Evolutionary conservation across 2,329 filamentous ascomycete genomes (phyloP), one percentile per base, ranked within the genome.

Genomic region (Cladophialophora chaetospira): DNA sequence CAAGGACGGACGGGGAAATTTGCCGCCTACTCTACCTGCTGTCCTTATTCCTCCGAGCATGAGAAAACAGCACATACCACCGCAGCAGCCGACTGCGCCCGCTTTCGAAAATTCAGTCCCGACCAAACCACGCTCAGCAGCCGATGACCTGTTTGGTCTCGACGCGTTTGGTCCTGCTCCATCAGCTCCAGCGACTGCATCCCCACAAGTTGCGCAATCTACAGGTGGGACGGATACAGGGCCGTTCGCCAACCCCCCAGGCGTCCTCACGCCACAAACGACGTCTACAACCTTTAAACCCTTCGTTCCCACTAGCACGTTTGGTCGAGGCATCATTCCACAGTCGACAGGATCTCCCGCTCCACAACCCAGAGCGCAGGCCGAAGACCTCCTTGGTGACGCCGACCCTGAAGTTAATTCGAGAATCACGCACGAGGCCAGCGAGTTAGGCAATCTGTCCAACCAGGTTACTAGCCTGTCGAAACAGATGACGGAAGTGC

Each of bases 401-500:
- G 88, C 87, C 63, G 93, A 97, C 63, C 88, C 88, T 1, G 91
- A 96, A 68, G 85, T 92, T 53, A 93, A 87, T 74, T 94, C 88
- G 72, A 95, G 89, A 71, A 78, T 97, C 23, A 94, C 88, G 0
- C 88, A 86, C 63, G 94, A 99, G 69, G 94, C 92, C 2, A 88
- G 89, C 0, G 94, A 99, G 71, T 81, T 99, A 56, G 94, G 92
- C 49, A 97, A 99, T 70, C 80, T 99, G 65, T 97, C 93, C 0
- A 97, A 96, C 71, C 94, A 97, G 72, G 91, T 99, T 63, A 87
- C 91, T 28, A 93, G 89, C 2, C 76, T 99, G 53, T 88, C 92
- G 0, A 95, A 88, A 69, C 91, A 99, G 75, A 96, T 96, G 85
- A 91, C 96, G 70, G 91, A 93, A 65, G 88, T 96, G 1, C 91